Evolutionary conservation across 2,329 filamentous ascomycete genomes (phyloP).

Genomic region (Aspergillus pseudoterreus): DNA sequence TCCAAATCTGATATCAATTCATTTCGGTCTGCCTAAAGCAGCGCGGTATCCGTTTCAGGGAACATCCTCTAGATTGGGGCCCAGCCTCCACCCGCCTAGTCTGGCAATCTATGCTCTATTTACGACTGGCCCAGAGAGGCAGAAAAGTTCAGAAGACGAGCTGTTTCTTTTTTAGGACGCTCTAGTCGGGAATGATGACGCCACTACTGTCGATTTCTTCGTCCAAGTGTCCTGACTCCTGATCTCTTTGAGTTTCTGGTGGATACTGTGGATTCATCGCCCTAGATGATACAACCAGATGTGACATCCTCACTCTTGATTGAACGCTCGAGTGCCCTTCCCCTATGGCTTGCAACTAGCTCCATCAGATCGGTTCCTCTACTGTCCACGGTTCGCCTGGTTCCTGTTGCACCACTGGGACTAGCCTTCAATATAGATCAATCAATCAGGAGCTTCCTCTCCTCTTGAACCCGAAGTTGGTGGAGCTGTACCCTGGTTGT

Average conservation of each 20-base stretch:
- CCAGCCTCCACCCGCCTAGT: no score
- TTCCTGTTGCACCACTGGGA: constrained; percentile 15
- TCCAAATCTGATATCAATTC: not conserved
- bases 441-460: constrained; percentile 6
- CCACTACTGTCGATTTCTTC: constrained; percentile 7
- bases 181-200: constrained; percentile 7
- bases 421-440: constrained; percentile 9
- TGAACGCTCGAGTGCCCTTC: not conserved
- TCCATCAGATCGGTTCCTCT: constrained; percentile 14
- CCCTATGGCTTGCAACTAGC: constrained; percentile 5
- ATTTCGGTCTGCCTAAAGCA: not conserved
- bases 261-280: constrained; percentile 11
- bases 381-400: constrained; percentile 14
- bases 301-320: constrained; percentile 23
- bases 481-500: constrained; percentile 8
- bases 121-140: no score
- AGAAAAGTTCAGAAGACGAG: not conserved
- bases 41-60: not conserved
- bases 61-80: not conserved
- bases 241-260: constrained; percentile 4
- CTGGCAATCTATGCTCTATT: no score
- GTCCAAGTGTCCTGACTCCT: not conserved
- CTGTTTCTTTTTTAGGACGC: not conserved
- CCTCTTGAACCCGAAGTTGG: constrained; percentile 9
- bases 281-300: constrained; percentile 24